Evolutionary conservation across 257 asterid genomes (phyloP).

Genomic region (Rhazya stricta): DNA sequence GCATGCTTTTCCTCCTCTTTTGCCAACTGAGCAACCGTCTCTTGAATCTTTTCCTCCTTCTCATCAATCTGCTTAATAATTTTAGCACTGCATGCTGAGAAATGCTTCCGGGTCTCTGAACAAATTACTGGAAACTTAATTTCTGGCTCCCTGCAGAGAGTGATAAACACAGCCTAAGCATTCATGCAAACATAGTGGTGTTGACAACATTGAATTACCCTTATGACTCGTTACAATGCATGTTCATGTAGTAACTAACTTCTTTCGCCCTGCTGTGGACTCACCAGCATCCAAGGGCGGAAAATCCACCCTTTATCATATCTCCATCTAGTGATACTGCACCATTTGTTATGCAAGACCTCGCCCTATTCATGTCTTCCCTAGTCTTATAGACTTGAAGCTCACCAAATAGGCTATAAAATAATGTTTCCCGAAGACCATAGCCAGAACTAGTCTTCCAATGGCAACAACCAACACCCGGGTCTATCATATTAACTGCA

Average conservation of each 20-base stretch:
- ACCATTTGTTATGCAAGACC: slow-evolving; percentile 36
- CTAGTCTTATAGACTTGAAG: slow-evolving; percentile 58
- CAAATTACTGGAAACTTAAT: slow-evolving; percentile 45
- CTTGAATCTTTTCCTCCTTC: slow-evolving; percentile 5
- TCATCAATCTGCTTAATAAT: slow-evolving; percentile 4
- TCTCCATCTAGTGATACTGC: slow-evolving; percentile 73
- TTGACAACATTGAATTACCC: background rate
- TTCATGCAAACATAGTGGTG: background rate
- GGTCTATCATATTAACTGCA: slow-evolving; percentile 48
- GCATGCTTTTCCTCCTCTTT: background rate
- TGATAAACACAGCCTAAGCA: slow-evolving; percentile 2
- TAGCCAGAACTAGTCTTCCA: slow-evolving; percentile 38
- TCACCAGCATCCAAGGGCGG: slow-evolving; percentile 44
- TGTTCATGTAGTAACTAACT: background rate
- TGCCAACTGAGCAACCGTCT: background rate
- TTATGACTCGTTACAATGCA: background rate
- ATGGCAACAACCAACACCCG: slow-evolving; percentile 18
- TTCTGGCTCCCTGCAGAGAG: slow-evolving; percentile 35
- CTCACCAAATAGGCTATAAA: slow-evolving; percentile 51
- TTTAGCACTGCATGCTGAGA: background rate
- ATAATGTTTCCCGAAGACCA: slow-evolving; percentile 52
- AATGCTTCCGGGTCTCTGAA: background rate
- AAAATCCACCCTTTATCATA: slow-evolving; percentile 41
- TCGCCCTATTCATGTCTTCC: slow-evolving; percentile 41
- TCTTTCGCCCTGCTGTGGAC: background rate